phyloP scores from a whole-genome alignment of 2,329 filamentous ascomycete species.

The Podosphaera aphanis region DNA sequence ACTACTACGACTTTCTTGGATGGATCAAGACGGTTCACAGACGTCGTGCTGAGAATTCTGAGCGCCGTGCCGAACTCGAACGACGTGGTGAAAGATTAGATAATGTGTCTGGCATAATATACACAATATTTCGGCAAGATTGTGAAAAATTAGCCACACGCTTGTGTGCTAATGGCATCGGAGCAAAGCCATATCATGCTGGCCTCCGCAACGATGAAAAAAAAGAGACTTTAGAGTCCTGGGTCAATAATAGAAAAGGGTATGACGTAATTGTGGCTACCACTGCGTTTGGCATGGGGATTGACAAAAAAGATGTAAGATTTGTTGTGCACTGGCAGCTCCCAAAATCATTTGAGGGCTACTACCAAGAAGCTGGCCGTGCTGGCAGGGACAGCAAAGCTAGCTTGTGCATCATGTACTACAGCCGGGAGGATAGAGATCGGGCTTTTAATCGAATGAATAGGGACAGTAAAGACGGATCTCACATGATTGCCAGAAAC shows the following conservation, averaged over 20 bases:
- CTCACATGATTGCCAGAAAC: slow-evolving; percentile 26
- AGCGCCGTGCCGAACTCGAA: slow-evolving; percentile 33
- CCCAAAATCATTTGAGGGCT: slow-evolving; percentile 84
- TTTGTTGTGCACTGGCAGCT: slow-evolving; percentile 91
- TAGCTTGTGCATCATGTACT: slow-evolving; percentile 71
- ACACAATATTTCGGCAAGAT: slow-evolving; percentile 51
- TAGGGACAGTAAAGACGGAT: slow-evolving; percentile 21
- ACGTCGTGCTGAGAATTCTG: slow-evolving; percentile 35
- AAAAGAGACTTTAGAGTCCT: slow-evolving; percentile 44
- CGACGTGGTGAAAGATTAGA: slow-evolving; percentile 29
- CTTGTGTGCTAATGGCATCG: slow-evolving; percentile 43
- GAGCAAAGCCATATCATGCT: slow-evolving; percentile 50
- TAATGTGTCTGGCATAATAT: slow-evolving; percentile 55
- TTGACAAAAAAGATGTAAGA: slow-evolving; percentile 83
- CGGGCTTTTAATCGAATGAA: slow-evolving; percentile 35
- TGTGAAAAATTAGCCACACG: slow-evolving; percentile 47
- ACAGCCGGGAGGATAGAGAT: slow-evolving; percentile 68
- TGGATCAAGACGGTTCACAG: slow-evolving; percentile 57
- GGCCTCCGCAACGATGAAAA: slow-evolving; percentile 44
- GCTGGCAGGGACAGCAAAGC: slow-evolving; percentile 79
- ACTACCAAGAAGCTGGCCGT: slow-evolving; percentile 85
- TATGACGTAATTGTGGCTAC: slow-evolving; percentile 90
- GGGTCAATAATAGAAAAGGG: slow-evolving; percentile 48
- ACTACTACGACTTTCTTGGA: slow-evolving; percentile 42
- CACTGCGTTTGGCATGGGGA: slow-evolving; percentile 93